Evolutionary conservation across 768 basidiomycete genomes (phyloP).

Genomic region (Macrocybe gigantea): DNA sequence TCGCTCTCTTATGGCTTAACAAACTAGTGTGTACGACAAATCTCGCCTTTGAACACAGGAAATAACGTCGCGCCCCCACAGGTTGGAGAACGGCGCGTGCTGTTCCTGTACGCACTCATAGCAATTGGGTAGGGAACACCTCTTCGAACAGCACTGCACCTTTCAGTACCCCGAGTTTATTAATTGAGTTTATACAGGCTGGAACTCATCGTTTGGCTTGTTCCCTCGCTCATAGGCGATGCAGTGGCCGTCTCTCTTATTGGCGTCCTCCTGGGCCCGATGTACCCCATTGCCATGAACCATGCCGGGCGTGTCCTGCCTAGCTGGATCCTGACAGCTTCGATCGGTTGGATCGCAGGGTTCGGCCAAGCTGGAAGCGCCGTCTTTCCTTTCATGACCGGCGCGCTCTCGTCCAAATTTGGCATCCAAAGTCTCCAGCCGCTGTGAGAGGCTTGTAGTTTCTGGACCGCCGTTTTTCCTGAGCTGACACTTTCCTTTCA

Average conservation of each 20-base stretch:
- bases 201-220: slow-evolving; percentile 59
- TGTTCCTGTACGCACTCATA: slow-evolving; percentile 29
- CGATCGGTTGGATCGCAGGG: slow-evolving; percentile 60
- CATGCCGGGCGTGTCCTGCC: slow-evolving; percentile 61
- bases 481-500: neutral
- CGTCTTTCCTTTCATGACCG: slow-evolving; percentile 62
- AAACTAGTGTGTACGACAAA: slow-evolving; percentile 19
- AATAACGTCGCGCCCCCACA: slow-evolving; percentile 5
- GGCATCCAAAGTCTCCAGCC: slow-evolving; percentile 55
- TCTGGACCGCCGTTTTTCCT: neutral
- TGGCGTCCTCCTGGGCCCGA: slow-evolving; percentile 61
- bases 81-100: slow-evolving; percentile 32
- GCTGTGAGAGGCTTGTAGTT: slow-evolving; percentile 32
- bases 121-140: slow-evolving; percentile 22
- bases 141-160: neutral
- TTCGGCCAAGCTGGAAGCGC: slow-evolving; percentile 68
- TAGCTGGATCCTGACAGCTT: slow-evolving; percentile 52
- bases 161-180: neutral
- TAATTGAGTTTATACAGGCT: slow-evolving; percentile 22
- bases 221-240: slow-evolving; percentile 56
- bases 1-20: slow-evolving; percentile 32
- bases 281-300: slow-evolving; percentile 69
- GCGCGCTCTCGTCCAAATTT: slow-evolving; percentile 52
- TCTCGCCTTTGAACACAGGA: neutral
- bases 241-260: slow-evolving; percentile 58